Conservation (phyloP, 345 rosid species). For the Acer saccharum region DNA sequence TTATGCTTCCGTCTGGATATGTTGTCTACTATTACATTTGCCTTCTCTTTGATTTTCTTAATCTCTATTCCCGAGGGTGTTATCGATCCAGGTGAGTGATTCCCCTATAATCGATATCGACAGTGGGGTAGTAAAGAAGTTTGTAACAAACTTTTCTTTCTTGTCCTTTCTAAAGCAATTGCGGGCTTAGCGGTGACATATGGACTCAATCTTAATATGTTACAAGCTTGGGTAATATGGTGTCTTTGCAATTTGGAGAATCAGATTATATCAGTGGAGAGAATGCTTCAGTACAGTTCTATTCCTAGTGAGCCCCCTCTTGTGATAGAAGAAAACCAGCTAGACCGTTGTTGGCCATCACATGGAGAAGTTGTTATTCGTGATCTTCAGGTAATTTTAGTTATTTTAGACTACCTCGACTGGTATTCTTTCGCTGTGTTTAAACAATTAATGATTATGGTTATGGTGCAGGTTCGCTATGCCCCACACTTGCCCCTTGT, state of each 20-base stretch:
- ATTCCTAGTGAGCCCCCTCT: slow-evolving; percentile 69
- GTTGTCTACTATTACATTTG: slow-evolving; percentile 57
- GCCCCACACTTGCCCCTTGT: slow-evolving; percentile 63
- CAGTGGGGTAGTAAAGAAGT: neutral
- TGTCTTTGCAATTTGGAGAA: slow-evolving; percentile 49
- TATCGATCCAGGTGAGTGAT: slow-evolving; percentile 61
- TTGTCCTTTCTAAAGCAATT: slow-evolving; percentile 34
- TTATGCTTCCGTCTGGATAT: slow-evolving; percentile 69
- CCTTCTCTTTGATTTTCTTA: slow-evolving; percentile 55
- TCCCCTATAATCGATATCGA: neutral
- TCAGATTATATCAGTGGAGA: slow-evolving; percentile 61
- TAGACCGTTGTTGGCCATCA: slow-evolving; percentile 57
- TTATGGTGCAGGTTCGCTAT: slow-evolving; percentile 41
- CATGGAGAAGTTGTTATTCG: slow-evolving; percentile 53
- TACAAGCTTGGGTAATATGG: slow-evolving; percentile 52
- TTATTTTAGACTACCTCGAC: neutral
- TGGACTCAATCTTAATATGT: slow-evolving; percentile 50
- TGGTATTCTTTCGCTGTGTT: neutral
- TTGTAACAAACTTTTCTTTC: neutral
- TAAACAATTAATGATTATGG: neutral
- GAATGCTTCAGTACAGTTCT: slow-evolving; percentile 55
- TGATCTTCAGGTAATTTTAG: slow-evolving; percentile 44
- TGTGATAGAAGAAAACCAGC: slow-evolving; percentile 49
- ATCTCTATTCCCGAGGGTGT: slow-evolving; percentile 52
- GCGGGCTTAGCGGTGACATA: slow-evolving; percentile 61